phyloP scores from a whole-genome alignment of 495 filamentous ascomycete species.

The Bombardia bombarda region DNA sequence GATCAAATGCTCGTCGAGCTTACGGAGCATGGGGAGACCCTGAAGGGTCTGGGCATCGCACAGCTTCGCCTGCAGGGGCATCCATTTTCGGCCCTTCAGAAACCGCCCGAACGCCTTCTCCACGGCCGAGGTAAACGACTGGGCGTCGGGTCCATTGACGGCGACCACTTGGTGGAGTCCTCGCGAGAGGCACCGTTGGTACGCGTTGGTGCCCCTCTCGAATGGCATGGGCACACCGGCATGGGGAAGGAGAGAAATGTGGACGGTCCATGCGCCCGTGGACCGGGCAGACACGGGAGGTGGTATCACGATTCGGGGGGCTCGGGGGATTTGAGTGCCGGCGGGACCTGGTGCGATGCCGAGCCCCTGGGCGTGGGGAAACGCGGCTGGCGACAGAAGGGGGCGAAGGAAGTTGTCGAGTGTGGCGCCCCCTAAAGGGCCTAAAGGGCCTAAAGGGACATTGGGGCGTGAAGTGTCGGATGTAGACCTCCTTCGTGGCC shows the following conservation, averaged over 20 bases:
- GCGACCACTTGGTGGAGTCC: conserved; percentile 47
- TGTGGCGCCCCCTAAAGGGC: conserved; percentile 18
- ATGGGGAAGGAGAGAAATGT: conserved; percentile 46
- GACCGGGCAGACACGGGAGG: conserved; percentile 11
- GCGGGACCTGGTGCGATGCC: conserved; percentile 10
- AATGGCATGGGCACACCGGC: conserved; percentile 46
- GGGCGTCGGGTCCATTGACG: conserved; percentile 36
- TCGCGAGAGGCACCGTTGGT: conserved; percentile 49
- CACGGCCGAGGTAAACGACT: conserved; percentile 39
- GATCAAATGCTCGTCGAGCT: conserved; percentile 32
- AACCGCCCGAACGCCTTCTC: conserved; percentile 40
- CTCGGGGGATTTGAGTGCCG: conserved; percentile 9
- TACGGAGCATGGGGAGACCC: conserved; percentile 48
- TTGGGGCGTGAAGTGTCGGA: conserved; percentile 24
- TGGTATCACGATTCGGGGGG: conserved; percentile 4
- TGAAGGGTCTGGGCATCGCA: conserved; percentile 46
- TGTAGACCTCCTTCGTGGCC: conserved; percentile 22
- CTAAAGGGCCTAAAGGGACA: conserved; percentile 25
- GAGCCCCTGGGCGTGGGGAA: conserved; percentile 9
- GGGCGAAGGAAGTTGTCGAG: conserved; percentile 9
- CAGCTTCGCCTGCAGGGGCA: conserved; percentile 46
- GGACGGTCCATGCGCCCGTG: conserved; percentile 44
- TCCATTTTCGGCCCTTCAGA: conserved; percentile 41
- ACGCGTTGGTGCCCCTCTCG: conserved; percentile 50
- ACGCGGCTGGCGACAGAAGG: conserved; percentile 13